Base-by-base conservation (phyloP, 2,329 filamentous ascomycete genomes). In the Ophiostoma sp. region DNA sequence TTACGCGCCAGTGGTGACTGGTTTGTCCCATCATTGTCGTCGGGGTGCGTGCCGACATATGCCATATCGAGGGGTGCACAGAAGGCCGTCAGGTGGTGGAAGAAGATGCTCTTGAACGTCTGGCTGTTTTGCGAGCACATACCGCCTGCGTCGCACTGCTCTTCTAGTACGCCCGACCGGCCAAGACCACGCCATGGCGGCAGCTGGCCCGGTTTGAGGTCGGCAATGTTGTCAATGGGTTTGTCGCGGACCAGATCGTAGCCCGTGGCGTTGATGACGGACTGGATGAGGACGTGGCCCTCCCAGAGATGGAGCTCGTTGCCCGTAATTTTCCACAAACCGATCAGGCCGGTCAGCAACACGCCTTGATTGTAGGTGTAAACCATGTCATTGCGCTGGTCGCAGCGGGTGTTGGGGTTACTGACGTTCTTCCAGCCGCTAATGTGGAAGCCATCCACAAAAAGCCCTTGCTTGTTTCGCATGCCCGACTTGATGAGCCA, bases 281-380 rank as follows among this genome's bases (percentile, higher is more conserved):
- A 89, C 59, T 87, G 85, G 55, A 98, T 86, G 8, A 98, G 87
- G n/a, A 83, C 80, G 80, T 98, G 94, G 0, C 93, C 95, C 73
- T 97, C 94, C 25, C 87, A 82, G 0, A 98, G 85, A 79, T 94
- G 98, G 0, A 83, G 85, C 1, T 84, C 81, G n/a, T 90, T 87
- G 15, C 92, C 92, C 0, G 93, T 97, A 17, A 90, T 90, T 75
- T 93, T 87, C 89, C 92, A 98, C 0, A 98, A 86, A 0, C 91
- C 92, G 45, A 93, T 89, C 72, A 94, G 88, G 15, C 94, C 95
- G 4, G 93, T 94, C 28, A 98, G 87, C 0, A 98, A 79, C 3
- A 98, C 94, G 28, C 95, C 95, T 81, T 98, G 95, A 82, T 98
- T 98, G 84, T 98, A 98, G 0, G 94, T 97, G 82, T 95, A 97